Evolutionary conservation across 495 filamentous ascomycete genomes (phyloP).

Genomic region (Penicillium alfredii): DNA sequence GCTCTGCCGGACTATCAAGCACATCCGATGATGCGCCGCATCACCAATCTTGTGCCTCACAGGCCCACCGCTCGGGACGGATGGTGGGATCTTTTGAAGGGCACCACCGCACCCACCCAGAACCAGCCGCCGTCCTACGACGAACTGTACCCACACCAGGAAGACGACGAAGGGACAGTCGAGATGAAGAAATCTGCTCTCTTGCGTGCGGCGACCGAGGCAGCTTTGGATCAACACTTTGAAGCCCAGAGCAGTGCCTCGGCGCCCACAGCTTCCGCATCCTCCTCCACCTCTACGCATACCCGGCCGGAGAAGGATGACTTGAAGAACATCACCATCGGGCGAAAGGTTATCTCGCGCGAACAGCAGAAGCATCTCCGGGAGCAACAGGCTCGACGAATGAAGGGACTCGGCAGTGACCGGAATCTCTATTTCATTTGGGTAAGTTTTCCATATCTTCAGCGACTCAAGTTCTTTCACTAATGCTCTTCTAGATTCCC

Average conservation of each 20-base stretch:
- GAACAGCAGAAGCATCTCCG: constrained; percentile 70
- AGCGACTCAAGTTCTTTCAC: constrained; percentile 12
- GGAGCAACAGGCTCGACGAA: constrained; percentile 64
- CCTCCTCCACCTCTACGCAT: constrained; percentile 36
- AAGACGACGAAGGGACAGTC: constrained; percentile 35
- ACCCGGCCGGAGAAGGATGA: constrained; percentile 29
- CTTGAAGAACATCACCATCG: constrained; percentile 41
- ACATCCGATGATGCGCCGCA: constrained; percentile 64
- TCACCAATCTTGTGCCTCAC: constrained; percentile 67
- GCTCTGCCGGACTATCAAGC: constrained; percentile 67
- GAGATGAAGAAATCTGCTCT: constrained; percentile 58
- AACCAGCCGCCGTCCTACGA: constrained; percentile 69
- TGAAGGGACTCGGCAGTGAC: constrained; percentile 69
- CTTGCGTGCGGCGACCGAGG: constrained; percentile 57
- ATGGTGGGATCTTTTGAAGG: constrained; percentile 66
- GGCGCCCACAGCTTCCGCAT: constrained; percentile 10
- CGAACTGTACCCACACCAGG: constrained; percentile 63
- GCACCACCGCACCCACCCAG: constrained; percentile 38
- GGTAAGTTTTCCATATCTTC: constrained; percentile 47
- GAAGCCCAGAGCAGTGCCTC: constrained; percentile 46
- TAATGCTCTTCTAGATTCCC: constrained; percentile 26
- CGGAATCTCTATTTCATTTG: constrained; percentile 80
- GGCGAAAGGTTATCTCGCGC: constrained; percentile 49
- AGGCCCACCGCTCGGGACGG: constrained; percentile 45
- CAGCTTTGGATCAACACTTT: constrained; percentile 62